Evolutionary conservation across 495 filamentous ascomycete species (phyloP).

Genomic region (Viridothelium virens): DNA sequence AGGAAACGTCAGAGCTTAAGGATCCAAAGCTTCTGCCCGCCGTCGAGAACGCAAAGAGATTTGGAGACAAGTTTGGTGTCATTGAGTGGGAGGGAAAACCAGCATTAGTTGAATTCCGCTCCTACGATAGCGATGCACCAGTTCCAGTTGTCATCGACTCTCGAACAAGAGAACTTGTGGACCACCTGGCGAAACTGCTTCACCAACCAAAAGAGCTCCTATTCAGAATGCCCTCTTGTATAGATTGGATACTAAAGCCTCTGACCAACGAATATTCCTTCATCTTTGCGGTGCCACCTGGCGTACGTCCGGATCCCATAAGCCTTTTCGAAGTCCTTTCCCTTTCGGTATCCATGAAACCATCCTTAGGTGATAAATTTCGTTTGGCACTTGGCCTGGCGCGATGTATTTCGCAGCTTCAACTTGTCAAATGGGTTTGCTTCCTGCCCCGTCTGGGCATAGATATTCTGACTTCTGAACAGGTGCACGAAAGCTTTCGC

Average conservation of each 20-base stretch:
- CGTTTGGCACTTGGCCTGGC: neutral
- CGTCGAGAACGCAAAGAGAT: neutral
- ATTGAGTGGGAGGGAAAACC: neutral
- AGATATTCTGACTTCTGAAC: neutral
- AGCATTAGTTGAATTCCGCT: constrained; percentile 3
- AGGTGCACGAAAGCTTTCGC: constrained; percentile 14
- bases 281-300: neutral
- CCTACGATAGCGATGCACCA: neutral
- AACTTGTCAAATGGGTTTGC: neutral
- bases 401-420: neutral
- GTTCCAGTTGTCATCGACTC: neutral
- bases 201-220: neutral
- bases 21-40: neutral
- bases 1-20: constrained; percentile 19
- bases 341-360: neutral
- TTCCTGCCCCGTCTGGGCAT: neutral
- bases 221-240: neutral
- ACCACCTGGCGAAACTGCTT: neutral
- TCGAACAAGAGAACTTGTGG: constrained; percentile 7
- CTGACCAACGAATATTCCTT: constrained; percentile 1
- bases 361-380: neutral
- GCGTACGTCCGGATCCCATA: neutral
- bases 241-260: neutral
- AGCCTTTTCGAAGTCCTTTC: constrained; percentile 1
- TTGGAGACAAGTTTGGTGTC: constrained; percentile 20